Base-by-base conservation (phyloP, 2,329 filamentous ascomycete species). In the Sporothrix brasiliensis region DNA sequence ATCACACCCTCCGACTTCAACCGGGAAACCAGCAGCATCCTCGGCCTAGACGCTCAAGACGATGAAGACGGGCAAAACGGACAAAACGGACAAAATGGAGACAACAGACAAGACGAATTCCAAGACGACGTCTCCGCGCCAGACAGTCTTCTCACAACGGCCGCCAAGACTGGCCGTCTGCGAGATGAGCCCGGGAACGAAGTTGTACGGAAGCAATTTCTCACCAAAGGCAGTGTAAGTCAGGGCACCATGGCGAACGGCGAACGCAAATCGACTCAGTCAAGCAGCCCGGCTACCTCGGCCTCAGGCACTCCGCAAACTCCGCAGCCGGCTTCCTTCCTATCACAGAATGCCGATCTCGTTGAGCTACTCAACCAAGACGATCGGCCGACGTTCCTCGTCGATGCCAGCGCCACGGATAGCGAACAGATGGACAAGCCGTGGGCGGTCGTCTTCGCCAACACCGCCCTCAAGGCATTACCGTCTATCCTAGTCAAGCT, bases 331-430 rank as follows among this genome's bases (percentile, higher is more conserved):
- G 27, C 27, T 30, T 5, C 87, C 58, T 84, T 88, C 67, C 80
- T 88, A 67, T 82, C 94, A 4, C 86, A 87, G 54, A 85, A 86
- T 34, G 83, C 93, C 67, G 89, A 90, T 30, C 84, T 92, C 11
- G 80, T 90, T 24, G 92, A 94, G 77, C 81, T 94, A 52, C 79
- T 95, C 53, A 91, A 94, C 76, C 87, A 91, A 74, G 92, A 95
- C 77, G 87, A 90, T 66, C 83, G 92, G 61, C 92, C 91, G 2
- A 92, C 90, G 0, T 92, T 94, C 75, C 85, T 94, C 54, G 83
- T 94, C 47, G 91, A 94, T 75, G 79, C 92, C 67, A 82, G 83
- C 9, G 87, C 90, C 75, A 78, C 83, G 1, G 78, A 80, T n/a
- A 89, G 89, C 74, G 83, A 83, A 74, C 83, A 82, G 61, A 81